These are phyloP conservation scores for Akanthomyces uredinophilus DNA, from an alignment of 2,329 filamentous ascomycete species.

Conservation along the genomic window DNA sequence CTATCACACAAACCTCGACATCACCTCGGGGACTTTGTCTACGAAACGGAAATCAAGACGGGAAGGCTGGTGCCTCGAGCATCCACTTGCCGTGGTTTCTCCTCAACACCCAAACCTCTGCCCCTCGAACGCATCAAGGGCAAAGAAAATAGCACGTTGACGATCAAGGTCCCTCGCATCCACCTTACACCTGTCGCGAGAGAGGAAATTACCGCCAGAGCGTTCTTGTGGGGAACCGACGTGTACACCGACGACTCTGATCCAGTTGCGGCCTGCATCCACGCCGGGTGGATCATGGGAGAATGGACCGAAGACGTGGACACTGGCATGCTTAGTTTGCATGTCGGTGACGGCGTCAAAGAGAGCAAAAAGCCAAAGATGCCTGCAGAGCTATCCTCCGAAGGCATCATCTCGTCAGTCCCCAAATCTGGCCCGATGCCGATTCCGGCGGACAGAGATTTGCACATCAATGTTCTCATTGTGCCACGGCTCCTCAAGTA, in stretches of 20 bases:
- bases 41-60: slow-evolving; percentile 61
- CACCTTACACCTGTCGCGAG: slow-evolving; percentile 66
- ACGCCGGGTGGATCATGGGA: slow-evolving; percentile 86
- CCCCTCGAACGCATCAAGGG: slow-evolving; percentile 67
- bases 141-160: slow-evolving; percentile 85
- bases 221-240: slow-evolving; percentile 87
- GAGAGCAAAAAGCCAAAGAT: slow-evolving; percentile 28
- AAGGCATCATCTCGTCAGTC: slow-evolving; percentile 46
- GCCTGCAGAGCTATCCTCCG: slow-evolving; percentile 30
- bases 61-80: slow-evolving; percentile 40
- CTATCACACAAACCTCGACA: slow-evolving; percentile 66
- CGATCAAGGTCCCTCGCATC: slow-evolving; percentile 76
- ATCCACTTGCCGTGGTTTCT: slow-evolving; percentile 38
- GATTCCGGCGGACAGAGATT: slow-evolving; percentile 64
- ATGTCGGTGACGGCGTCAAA: slow-evolving; percentile 29
- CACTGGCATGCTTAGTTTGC: slow-evolving; percentile 57
- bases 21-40: slow-evolving; percentile 81
- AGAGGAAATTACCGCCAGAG: slow-evolving; percentile 76
- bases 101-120: slow-evolving; percentile 62
- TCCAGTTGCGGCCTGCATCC: slow-evolving; percentile 85
- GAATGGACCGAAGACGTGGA: slow-evolving; percentile 81
- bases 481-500: slow-evolving; percentile 77
- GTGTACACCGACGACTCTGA: slow-evolving; percentile 97
- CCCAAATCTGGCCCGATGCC: slow-evolving; percentile 57
- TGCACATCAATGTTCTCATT: slow-evolving; percentile 82